These are phyloP conservation scores for Neonectria ditissima DNA, from an alignment of 2,329 filamentous ascomycete genomes.

Conservation along the genomic window DNA sequence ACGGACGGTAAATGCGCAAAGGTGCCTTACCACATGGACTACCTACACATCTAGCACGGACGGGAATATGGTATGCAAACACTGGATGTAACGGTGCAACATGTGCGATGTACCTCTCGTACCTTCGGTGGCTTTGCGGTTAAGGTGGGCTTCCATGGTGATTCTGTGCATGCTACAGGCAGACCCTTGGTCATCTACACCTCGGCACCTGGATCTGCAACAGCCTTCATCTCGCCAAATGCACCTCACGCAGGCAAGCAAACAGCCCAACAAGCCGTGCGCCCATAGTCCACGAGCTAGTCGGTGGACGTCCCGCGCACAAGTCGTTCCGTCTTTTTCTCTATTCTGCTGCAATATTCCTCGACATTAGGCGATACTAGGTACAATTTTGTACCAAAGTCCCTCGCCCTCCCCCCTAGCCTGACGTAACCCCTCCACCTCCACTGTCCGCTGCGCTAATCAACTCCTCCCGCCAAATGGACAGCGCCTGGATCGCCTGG, in stretches of 20 bases:
- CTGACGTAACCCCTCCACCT: conserved; percentile 1
- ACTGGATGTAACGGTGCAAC: background rate
- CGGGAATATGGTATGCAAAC: background rate
- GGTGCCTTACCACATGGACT: no score
- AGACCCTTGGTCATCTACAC: background rate
- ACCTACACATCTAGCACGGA: no score
- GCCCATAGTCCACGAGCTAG: background rate
- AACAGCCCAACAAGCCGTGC: background rate
- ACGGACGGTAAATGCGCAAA: background rate
- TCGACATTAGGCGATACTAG: background rate
- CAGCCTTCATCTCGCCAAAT: background rate
- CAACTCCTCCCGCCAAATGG: background rate
- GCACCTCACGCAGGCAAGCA: background rate
- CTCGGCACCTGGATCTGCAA: background rate
- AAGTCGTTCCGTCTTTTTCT: background rate
- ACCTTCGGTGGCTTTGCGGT: background rate
- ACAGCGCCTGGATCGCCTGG: background rate
- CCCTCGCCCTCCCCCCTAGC: background rate
- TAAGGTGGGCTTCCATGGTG: background rate
- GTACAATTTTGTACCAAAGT: no score
- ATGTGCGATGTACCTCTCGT: background rate
- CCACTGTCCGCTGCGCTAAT: background rate
- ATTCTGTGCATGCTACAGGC: background rate
- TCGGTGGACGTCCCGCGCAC: background rate
- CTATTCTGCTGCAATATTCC: background rate